A percentile compares a stretch with the other conserved stretches of the same genome.
Evolutionary conservation across 2,329 filamentous ascomycete genomes (phyloP).

Genomic region (Hymenoscyphus albidus): DNA sequence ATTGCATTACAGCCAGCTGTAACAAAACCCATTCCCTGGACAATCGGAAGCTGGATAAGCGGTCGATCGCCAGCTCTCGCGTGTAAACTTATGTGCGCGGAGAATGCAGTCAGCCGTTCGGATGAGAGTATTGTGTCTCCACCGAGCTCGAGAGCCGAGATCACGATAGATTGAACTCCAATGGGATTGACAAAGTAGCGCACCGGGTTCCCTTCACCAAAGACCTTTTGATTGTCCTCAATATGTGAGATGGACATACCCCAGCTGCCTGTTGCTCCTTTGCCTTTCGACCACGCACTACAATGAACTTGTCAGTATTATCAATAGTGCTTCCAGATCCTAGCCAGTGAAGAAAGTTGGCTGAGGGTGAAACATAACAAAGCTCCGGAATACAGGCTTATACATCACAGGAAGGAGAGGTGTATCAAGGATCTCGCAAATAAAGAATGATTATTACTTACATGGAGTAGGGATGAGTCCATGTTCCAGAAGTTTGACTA

Average conservation of each 20-base stretch:
- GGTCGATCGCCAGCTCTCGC: constrained; percentile 50
- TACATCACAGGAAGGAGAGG: neutral
- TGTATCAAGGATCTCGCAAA: neutral
- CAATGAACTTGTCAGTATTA: neutral
- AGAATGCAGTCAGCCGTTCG: constrained; percentile 55
- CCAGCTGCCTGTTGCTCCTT: constrained; percentile 61
- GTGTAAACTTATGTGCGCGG: constrained; percentile 63
- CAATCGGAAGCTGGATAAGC: constrained; percentile 71
- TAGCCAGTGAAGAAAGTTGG: neutral
- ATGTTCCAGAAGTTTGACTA: constrained; percentile 64
- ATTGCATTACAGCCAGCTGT: constrained; percentile 71
- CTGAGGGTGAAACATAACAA: neutral
- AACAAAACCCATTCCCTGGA: constrained; percentile 87
- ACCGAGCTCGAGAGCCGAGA: constrained; percentile 74
- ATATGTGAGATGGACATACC: constrained; percentile 76
- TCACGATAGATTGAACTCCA: constrained; percentile 73
- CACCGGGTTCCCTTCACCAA: constrained; percentile 59
- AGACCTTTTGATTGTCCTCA: constrained; percentile 63
- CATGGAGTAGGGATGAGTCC: constrained; percentile 71
- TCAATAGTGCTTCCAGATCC: neutral
- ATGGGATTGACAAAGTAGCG: constrained; percentile 78
- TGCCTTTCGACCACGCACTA: constrained; percentile 59
- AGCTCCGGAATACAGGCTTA: neutral
- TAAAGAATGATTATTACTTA: neutral
- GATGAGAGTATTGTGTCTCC: constrained; percentile 52